A percentile compares a stretch with the other conserved stretches of the same genome.
Evolutionary conservation across 1,139 yeast genomes (phyloP).

Genomic region (Diutina neorugosa): DNA sequence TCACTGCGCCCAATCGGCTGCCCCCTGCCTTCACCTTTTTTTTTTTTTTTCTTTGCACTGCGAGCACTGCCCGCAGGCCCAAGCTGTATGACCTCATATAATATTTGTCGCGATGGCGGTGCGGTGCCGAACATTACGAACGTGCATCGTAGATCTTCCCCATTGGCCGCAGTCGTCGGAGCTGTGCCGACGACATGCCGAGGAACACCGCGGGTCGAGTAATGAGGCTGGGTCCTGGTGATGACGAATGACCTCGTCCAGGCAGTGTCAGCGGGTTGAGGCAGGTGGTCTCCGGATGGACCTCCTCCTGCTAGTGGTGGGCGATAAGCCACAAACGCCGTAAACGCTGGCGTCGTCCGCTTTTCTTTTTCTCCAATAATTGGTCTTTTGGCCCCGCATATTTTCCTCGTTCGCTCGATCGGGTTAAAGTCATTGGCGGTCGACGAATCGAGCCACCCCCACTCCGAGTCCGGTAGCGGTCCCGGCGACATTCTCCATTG

Average conservation of each 20-base stretch:
- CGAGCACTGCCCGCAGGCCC: not conserved
- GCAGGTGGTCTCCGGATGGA: too few relatives aligned
- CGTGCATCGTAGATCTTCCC: not conserved
- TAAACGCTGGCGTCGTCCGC: not conserved
- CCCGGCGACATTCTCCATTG: too few relatives aligned
- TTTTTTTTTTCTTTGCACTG: not conserved
- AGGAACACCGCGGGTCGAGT: too few relatives aligned
- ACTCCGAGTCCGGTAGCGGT: too few relatives aligned
- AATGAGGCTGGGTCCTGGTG: not conserved
- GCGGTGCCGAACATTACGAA: not conserved
- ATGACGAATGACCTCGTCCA: not conserved
- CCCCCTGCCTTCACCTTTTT: not conserved
- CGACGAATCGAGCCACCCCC: too few relatives aligned
- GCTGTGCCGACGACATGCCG: not conserved
- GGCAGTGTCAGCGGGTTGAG: too few relatives aligned
- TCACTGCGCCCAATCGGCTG: not conserved
- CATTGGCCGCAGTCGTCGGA: not conserved
- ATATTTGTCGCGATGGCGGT: not conserved
- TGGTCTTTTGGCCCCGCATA: not conserved
- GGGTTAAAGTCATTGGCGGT: too few relatives aligned
- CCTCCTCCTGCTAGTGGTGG: too few relatives aligned
- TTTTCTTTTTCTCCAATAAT: not conserved
- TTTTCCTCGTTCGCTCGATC: not conserved
- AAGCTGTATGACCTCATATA: not conserved
- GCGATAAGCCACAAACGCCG: not conserved